A percentile compares a stretch with the other conserved stretches of the same genome.
phyloP scores from a whole-genome alignment of 2,329 filamentous ascomycete genomes.

The Fusarium algeriense region DNA sequence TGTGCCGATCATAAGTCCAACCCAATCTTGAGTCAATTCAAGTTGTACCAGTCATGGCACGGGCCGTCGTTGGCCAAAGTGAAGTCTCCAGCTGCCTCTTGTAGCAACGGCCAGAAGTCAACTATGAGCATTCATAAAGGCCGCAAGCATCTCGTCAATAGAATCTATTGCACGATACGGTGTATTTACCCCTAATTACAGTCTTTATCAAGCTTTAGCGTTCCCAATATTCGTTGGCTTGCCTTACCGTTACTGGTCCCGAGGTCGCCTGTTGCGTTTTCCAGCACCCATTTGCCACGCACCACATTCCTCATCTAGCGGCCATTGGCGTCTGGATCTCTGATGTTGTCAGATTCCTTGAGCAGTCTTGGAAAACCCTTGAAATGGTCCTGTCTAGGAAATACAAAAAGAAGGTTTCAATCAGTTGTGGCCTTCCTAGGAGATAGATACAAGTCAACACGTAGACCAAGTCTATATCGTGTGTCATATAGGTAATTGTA shows the following conservation, averaged over 20 bases:
- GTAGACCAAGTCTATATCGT: neutral
- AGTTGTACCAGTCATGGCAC: conserved; percentile 15
- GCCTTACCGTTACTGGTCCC: conserved; percentile 9
- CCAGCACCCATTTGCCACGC: conserved; percentile 31
- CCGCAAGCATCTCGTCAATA: neutral
- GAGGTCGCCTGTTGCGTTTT: conserved; percentile 20
- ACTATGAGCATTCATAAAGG: neutral
- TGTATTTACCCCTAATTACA: neutral
- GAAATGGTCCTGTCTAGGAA: neutral
- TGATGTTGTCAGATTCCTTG: conserved; percentile 4
- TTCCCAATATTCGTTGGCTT: conserved; percentile 26
- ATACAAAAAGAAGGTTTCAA: neutral
- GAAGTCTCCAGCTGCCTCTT: neutral
- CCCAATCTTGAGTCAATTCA: conserved; percentile 12
- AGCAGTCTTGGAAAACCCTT: neutral
- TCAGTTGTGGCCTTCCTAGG: neutral
- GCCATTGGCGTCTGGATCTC: conserved; percentile 23
- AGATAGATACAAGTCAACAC: neutral
- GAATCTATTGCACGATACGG: neutral
- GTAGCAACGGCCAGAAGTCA: neutral
- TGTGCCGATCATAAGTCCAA: conserved; percentile 13
- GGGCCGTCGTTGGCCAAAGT: conserved; percentile 24
- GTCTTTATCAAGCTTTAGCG: neutral
- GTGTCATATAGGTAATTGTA: neutral
- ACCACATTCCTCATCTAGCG: conserved; percentile 35